These are phyloP conservation scores for Eremochloa ophiuroides DNA, from an alignment of 176 grass and related monocot species.

Conservation along the genomic window DNA sequence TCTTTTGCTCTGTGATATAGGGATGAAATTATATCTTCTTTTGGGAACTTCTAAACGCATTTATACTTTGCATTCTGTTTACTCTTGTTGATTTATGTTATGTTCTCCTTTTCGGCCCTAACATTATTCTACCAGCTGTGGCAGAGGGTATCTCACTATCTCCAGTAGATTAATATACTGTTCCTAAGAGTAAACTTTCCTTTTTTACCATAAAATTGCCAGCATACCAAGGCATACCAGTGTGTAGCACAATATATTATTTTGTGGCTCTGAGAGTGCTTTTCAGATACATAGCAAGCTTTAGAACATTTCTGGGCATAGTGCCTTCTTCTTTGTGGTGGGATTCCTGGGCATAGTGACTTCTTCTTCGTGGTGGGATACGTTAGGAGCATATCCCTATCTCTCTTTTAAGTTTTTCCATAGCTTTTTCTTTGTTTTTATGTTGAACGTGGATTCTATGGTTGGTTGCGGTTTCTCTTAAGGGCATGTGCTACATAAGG, in stretches of 20 bases:
- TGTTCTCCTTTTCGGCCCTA: not conserved
- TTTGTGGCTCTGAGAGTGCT: not conserved
- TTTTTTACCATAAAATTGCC: not conserved
- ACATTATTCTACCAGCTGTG: not conserved
- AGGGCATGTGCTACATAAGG: not conserved
- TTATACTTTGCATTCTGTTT: constrained; percentile 14
- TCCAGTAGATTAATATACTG: not conserved
- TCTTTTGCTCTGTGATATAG: constrained; percentile 6
- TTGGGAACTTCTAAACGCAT: not conserved
- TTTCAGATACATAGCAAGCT: not conserved
- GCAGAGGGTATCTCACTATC: not conserved
- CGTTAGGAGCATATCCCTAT: not conserved
- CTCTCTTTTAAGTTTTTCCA: not conserved
- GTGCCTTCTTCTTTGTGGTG: too few species aligned
- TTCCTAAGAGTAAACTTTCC: not conserved
- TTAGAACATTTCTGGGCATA: not conserved
- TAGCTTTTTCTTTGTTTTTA: not conserved
- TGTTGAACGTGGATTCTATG: not conserved
- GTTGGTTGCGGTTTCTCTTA: not conserved
- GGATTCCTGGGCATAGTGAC: too few species aligned
- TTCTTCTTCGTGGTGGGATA: too few species aligned
- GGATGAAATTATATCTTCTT: constrained; percentile 21
- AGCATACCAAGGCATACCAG: not conserved
- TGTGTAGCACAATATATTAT: not conserved
- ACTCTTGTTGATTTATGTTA: not conserved